A percentile compares a stretch with the other conserved stretches of the same genome.
Evolutionary conservation across 306 rosid species (phyloP).

Genomic region (Quercus berberidifolia): DNA sequence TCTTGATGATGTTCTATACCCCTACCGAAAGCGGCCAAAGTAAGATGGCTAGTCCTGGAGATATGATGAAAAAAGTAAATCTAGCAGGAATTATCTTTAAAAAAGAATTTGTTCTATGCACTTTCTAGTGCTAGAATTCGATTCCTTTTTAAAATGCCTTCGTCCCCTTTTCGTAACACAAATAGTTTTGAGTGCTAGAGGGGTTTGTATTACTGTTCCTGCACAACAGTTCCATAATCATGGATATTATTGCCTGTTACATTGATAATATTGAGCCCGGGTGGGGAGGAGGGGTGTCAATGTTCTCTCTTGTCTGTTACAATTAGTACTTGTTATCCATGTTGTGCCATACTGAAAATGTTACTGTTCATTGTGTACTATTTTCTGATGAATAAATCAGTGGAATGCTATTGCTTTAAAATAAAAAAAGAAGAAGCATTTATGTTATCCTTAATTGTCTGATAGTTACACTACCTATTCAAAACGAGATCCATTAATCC

Average conservation of each 20-base stretch:
- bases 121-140: neutral
- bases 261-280: neutral
- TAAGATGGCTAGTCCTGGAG: neutral
- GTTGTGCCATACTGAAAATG: neutral
- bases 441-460: neutral
- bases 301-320: neutral
- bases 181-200: neutral
- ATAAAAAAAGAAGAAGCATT: neutral
- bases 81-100: neutral
- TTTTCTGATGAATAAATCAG: neutral
- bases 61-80: neutral
- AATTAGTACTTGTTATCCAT: neutral
- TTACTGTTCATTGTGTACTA: neutral
- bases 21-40: conserved; percentile 3
- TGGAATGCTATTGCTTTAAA: neutral
- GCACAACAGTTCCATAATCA: neutral
- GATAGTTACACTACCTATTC: neutral
- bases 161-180: neutral
- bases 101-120: neutral
- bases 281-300: neutral
- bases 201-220: neutral
- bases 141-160: neutral
- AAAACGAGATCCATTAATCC: too few relatives aligned
- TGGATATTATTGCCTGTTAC: neutral
- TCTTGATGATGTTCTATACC: neutral